Conservation (phyloP, 108 stramenopile genomes). For the Seminavis robusta region DNA sequence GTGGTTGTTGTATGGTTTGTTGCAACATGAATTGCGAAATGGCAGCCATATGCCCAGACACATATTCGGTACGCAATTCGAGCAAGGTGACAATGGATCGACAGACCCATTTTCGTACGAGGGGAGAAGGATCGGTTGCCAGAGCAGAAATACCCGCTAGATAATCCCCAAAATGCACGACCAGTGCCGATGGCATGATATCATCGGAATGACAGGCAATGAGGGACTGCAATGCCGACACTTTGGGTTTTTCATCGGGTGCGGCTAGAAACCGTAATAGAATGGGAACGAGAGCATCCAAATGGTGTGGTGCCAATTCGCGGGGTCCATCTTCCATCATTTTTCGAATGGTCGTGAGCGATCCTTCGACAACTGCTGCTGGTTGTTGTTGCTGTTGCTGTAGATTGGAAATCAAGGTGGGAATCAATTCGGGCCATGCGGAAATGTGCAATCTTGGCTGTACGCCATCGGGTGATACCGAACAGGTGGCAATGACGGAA, state of each 20-base stretch:
- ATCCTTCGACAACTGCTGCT: slow-evolving; percentile 27
- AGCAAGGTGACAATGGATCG: slow-evolving; percentile 79
- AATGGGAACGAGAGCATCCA: slow-evolving; percentile 62
- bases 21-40: slow-evolving; percentile 81
- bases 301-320: slow-evolving; percentile 29
- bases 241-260: slow-evolving; percentile 24
- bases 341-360: slow-evolving; percentile 60
- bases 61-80: slow-evolving; percentile 57
- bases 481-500: slow-evolving; percentile 43
- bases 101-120: slow-evolving; percentile 81
- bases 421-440: slow-evolving; percentile 44
- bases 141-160: slow-evolving; percentile 57
- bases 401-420: slow-evolving; percentile 18
- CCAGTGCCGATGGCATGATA: slow-evolving; percentile 62
- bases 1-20: slow-evolving; percentile 37
- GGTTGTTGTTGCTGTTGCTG: slow-evolving; percentile 21
- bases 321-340: slow-evolving; percentile 82
- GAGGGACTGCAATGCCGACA: slow-evolving; percentile 40
- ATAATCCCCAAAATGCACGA: slow-evolving; percentile 78
- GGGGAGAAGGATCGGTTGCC: slow-evolving; percentile 54
- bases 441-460: slow-evolving; percentile 37
- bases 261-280: slow-evolving; percentile 43
- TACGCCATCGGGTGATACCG: slow-evolving; percentile 34
- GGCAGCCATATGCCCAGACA: slow-evolving; percentile 64
- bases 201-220: slow-evolving; percentile 45